A percentile compares a stretch with the other conserved stretches of the same genome.
Evolutionary conservation across 2,329 filamentous ascomycete species (phyloP).

Genomic region (Colletotrichum sp.): DNA sequence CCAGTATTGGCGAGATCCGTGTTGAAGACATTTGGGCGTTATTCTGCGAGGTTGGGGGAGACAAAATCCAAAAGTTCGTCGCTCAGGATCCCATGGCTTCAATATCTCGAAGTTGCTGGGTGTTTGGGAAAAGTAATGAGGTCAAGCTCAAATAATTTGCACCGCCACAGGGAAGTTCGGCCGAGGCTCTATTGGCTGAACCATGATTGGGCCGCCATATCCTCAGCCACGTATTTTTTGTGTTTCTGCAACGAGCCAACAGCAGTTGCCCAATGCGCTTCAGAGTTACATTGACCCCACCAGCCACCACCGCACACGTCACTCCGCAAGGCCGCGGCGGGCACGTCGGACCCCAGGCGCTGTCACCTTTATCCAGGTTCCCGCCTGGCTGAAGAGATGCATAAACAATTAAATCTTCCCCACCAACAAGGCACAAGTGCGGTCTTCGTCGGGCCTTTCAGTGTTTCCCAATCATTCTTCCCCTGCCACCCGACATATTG

Average conservation of each 20-base stretch:
- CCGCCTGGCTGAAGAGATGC: constrained; percentile 16
- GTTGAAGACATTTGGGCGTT: constrained; percentile 6
- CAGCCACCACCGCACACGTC: constrained; percentile 25
- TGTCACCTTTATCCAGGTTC: constrained; percentile 20
- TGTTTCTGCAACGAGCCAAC: not conserved
- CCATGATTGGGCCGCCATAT: not conserved
- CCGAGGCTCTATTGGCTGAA: not conserved
- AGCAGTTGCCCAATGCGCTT: not conserved
- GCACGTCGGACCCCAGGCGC: constrained; percentile 11
- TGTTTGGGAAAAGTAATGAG: constrained; percentile 20
- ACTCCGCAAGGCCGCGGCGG: constrained; percentile 15
- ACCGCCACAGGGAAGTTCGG: constrained; percentile 15
- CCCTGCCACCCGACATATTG: constrained; percentile 10
- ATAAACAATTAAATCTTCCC: constrained; percentile 21
- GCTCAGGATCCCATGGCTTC: constrained; percentile 13
- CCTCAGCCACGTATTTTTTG: constrained; percentile 16
- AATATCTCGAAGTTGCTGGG: not conserved
- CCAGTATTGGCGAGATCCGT: constrained; percentile 18
- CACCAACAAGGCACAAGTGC: constrained; percentile 7
- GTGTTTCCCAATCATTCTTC: not conserved
- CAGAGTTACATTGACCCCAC: constrained; percentile 10
- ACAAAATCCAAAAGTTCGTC: not conserved
- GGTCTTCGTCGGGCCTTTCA: constrained; percentile 2
- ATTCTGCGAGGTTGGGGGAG: not conserved
- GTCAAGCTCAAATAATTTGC: constrained; percentile 21